phyloP scores from a whole-genome alignment of 2,329 filamentous ascomycete species.

The Thielaviopsis ethacetica region DNA sequence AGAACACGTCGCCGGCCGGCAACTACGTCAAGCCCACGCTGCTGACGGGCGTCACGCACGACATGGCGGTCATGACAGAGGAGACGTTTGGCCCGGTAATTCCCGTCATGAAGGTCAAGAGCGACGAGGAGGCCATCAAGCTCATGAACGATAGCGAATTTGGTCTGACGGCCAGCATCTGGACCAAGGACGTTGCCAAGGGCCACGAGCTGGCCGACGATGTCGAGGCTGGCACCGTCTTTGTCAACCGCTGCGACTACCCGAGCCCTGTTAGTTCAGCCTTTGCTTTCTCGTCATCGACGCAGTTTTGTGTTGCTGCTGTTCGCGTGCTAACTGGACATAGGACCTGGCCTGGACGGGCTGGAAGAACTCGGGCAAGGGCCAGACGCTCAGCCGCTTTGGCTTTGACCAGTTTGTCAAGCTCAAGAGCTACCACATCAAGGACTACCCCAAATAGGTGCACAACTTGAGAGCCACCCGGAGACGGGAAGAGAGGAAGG shows the following conservation, averaged over 20 bases:
- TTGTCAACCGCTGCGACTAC: slow-evolving; percentile 87
- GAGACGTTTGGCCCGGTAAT: slow-evolving; percentile 94
- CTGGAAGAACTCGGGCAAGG: slow-evolving; percentile 93
- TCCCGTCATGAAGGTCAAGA: slow-evolving; percentile 70
- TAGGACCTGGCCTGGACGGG: slow-evolving; percentile 92
- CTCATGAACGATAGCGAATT: slow-evolving; percentile 94
- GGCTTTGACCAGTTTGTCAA: slow-evolving; percentile 94
- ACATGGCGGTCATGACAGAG: slow-evolving; percentile 78
- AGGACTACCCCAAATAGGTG: slow-evolving; percentile 51
- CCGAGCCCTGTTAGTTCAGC: slow-evolving; percentile 61
- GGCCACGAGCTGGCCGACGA: slow-evolving; percentile 63
- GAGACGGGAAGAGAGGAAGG: too few species aligned
- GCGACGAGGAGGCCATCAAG: slow-evolving; percentile 63
- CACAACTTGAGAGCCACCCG: too few species aligned
- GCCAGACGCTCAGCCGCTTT: slow-evolving; percentile 73
- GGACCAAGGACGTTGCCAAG: slow-evolving; percentile 71
- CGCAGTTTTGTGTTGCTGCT: neutral
- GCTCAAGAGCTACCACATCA: slow-evolving; percentile 89
- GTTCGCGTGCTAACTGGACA: slow-evolving; percentile 14
- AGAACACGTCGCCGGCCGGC: slow-evolving; percentile 36
- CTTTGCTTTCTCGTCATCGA: slow-evolving; percentile 5
- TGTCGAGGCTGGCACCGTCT: slow-evolving; percentile 86
- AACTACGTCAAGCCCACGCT: slow-evolving; percentile 84
- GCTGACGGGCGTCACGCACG: slow-evolving; percentile 61
- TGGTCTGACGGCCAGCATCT: slow-evolving; percentile 89